Evolutionary conservation across 2,329 filamentous ascomycete species (phyloP).

Genomic region (Colletotrichum sublineola): DNA sequence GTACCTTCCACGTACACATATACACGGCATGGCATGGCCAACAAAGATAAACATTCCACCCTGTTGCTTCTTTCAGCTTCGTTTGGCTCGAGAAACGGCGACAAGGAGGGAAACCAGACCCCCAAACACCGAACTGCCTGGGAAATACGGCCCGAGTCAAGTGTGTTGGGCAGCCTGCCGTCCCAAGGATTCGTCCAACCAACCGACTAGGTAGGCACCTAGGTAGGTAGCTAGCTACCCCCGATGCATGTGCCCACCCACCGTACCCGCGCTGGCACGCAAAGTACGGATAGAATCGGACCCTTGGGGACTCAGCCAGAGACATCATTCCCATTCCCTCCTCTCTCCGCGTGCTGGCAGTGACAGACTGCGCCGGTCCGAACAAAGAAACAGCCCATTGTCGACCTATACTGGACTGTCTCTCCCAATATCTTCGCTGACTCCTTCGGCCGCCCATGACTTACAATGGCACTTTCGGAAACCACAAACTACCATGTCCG

Average conservation of each 20-base stretch:
- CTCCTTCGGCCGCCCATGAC: not conserved
- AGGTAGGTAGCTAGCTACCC: no score
- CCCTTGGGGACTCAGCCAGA: not conserved
- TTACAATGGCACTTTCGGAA: conserved; percentile 7
- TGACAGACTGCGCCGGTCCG: conserved; percentile 6
- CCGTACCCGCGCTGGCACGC: not conserved
- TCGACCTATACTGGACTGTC: conserved; percentile 7
- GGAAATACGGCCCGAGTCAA: conserved; percentile 1
- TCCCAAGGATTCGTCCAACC: not conserved
- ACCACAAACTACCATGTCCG: not conserved
- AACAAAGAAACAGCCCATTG: conserved; percentile 26
- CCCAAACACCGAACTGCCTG: not conserved
- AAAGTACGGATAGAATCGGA: not conserved
- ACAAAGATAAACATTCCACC: not conserved
- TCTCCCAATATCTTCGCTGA: not conserved
- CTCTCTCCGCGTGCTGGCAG: not conserved
- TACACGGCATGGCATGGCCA: not conserved
- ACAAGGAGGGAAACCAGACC: no score
- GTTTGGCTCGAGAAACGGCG: not conserved
- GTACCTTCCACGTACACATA: no score
- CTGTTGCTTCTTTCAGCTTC: not conserved
- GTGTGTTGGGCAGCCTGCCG: conserved; percentile 1
- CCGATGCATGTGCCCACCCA: no score
- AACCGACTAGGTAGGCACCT: not conserved
- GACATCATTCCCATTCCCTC: not conserved